Evolutionary conservation across 805 yeast genomes (phyloP), one percentile per base, ranked within the genome.

Genomic region (Lachancea sp.): DNA sequence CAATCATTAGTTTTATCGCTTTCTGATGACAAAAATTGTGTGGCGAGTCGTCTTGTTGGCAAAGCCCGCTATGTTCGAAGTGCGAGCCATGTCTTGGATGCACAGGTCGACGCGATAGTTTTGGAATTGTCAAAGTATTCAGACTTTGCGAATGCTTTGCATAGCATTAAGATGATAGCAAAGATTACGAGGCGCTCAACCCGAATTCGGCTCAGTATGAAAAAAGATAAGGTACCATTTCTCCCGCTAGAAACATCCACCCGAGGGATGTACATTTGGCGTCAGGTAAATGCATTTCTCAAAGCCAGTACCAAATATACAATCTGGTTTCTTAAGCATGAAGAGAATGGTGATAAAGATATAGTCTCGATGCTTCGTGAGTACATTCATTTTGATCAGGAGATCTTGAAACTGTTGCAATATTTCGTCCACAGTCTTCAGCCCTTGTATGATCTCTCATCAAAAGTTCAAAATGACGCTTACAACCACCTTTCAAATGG

Each of bases 241-340:
- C 18, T 47, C 27, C 47, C 50, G 15, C 30, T 27, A 17, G 47
- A 44, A 18, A 18, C 50, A 3, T 29, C 15, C 16, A 18, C 38
- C 5, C 31, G 41, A 11, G 39, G 41, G 47, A 18, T 36, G 25
- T 44, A 27, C 38, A 29, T 12, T 17, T 47, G 50, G 50, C 31
- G 32, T n/a, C 50, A 44, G 19, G 12, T 47, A 25, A 47, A 38
- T 16, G 10, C 26, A 12, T 43, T 44, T 35, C 26, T 47, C 25
- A 16, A 38, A 1, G 44, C 43, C n/a, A 33, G 7, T 32, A 29
- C 3, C 7, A 32, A 18, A 22, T 45, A 29, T 10, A 27, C 5
- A 15, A 10, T n/a, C 13, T 41, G 40, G 45, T 36, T 16, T 16
- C 6, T 27, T 8, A 17, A 12, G 32, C 16, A n/a, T 1, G 18